These are phyloP conservation scores for Heteromeles arbutifolia DNA, from an alignment of 306 rosid species.

Conservation along the genomic window DNA sequence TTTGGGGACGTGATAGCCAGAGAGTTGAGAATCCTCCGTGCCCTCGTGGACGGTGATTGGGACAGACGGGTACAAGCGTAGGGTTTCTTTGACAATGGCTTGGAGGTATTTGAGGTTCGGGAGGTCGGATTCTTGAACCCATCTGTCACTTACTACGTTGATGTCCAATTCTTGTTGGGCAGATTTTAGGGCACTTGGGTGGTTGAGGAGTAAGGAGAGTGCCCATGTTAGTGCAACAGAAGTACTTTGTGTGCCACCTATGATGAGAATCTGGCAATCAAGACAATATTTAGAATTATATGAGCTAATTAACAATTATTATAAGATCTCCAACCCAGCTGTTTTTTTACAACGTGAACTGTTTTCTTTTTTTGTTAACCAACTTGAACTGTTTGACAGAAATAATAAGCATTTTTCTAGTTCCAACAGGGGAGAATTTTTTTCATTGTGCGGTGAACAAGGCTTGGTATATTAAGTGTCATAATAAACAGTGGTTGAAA, in stretches of 20 bases:
- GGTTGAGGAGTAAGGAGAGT: slow-evolving; percentile 20
- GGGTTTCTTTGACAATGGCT: slow-evolving; percentile 28
- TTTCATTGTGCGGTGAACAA: no score
- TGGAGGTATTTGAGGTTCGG: slow-evolving; percentile 16
- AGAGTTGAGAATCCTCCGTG: slow-evolving; percentile 17
- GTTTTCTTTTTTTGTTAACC: no score
- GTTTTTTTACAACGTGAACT: no score
- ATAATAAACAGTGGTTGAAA: no score
- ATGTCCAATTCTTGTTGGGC: slow-evolving; percentile 30
- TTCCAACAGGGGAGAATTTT: no score
- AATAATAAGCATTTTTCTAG: no score
- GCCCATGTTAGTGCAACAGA: slow-evolving; percentile 23
- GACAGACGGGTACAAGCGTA: slow-evolving; percentile 22
- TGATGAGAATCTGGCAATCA: slow-evolving; percentile 7
- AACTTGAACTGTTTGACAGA: no score
- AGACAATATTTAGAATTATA: no score
- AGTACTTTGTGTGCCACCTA: slow-evolving; percentile 24
- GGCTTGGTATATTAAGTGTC: no score
- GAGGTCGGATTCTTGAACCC: slow-evolving; percentile 35
- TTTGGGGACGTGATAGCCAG: neutral
- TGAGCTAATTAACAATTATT: no score
- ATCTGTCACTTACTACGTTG: slow-evolving; percentile 19
- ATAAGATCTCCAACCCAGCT: no score
- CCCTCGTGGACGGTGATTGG: slow-evolving; percentile 32
- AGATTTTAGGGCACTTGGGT: slow-evolving; percentile 13